phyloP scores from a whole-genome alignment of 139 green algal genomes.

The Chlorella sorokiniana region DNA sequence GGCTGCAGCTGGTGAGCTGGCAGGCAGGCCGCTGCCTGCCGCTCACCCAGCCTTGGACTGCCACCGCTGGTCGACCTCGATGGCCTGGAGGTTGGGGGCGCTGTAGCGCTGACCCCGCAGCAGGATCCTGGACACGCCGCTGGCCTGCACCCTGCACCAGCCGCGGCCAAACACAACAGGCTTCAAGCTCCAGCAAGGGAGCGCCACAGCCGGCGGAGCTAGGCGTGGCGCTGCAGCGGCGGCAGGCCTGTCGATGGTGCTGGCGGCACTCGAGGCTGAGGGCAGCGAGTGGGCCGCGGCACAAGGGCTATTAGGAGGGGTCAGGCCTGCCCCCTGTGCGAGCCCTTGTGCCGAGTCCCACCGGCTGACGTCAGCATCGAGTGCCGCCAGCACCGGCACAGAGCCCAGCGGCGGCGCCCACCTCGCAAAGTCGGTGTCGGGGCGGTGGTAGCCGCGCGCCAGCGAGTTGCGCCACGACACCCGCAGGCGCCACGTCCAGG shows the following conservation, averaged over 20 bases:
- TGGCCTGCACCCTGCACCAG: conserved; percentile 27
- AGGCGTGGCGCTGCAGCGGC: background rate
- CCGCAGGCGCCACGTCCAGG: background rate
- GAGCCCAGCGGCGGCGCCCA: background rate
- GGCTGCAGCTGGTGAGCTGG: too few relatives aligned
- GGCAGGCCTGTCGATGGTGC: too few relatives aligned
- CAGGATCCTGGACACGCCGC: conserved; percentile 40
- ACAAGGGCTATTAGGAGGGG: too few relatives aligned
- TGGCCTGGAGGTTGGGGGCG: conserved; percentile 37
- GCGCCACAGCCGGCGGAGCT: background rate
- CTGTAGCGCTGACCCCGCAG: conserved; percentile 47
- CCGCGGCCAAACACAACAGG: background rate
- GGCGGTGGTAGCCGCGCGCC: conserved; percentile 33
- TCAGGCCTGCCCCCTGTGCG: too few relatives aligned
- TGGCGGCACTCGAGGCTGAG: too few relatives aligned
- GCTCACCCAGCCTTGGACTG: background rate
- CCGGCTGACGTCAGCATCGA: background rate
- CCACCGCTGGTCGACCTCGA: conserved; percentile 30
- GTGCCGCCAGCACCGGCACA: background rate
- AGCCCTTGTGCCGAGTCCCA: too few relatives aligned
- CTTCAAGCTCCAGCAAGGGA: background rate
- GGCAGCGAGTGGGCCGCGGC: too few relatives aligned
- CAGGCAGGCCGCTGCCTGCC: background rate
- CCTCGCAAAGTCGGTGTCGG: conserved; percentile 30
- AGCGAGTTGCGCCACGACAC: conserved; percentile 11